phyloP scores from a whole-genome alignment of 2,329 filamentous ascomycete species.

The Trichoderma endophyticum region DNA sequence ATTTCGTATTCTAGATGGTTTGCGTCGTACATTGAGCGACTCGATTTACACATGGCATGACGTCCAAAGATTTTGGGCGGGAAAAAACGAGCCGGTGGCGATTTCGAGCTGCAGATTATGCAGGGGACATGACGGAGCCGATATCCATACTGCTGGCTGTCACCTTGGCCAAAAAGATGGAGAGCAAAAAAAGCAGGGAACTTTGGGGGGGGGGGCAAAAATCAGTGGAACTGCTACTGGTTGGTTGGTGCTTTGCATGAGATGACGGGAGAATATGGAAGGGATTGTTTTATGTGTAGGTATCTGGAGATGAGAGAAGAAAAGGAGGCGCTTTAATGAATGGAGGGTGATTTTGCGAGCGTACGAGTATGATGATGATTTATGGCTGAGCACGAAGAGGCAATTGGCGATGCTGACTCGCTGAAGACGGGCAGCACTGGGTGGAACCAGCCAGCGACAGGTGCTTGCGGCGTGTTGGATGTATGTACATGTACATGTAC shows the following conservation, averaged over 20 bases:
- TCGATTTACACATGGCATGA: neutral
- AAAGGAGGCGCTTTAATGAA: neutral
- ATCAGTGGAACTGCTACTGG: neutral
- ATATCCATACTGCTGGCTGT: neutral
- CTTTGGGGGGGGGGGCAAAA: neutral
- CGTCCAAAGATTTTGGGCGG: neutral
- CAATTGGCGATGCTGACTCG: conserved; percentile 12
- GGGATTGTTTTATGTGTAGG: neutral
- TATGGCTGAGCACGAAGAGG: neutral
- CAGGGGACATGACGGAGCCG: neutral
- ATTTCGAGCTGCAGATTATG: neutral
- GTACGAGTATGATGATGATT: neutral
- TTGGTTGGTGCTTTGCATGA: neutral
- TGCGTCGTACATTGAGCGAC: neutral
- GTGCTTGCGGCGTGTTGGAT: neutral
- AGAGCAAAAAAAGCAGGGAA: neutral
- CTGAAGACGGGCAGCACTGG: neutral
- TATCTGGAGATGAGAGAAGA: neutral
- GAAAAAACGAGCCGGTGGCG: neutral
- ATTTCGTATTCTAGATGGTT: neutral
- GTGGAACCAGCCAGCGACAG: neutral
- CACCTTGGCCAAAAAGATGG: neutral
- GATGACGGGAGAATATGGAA: neutral
- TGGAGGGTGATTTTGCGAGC: neutral
- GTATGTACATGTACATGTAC: neutral